phyloP scores from a whole-genome alignment of 169 alveolate species.

The Pseudocohnilembus persalinus region DNA sequence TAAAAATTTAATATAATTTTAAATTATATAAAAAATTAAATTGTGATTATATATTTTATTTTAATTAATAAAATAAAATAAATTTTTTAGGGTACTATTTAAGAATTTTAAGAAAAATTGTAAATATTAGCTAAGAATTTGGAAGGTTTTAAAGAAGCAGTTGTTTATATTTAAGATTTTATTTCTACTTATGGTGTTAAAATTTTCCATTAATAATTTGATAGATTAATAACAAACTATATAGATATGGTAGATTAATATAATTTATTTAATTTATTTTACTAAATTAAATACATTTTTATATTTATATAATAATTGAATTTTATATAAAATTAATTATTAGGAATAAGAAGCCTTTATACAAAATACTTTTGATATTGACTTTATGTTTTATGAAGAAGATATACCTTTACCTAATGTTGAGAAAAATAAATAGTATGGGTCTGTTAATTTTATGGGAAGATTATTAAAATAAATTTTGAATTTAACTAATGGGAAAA shows the following conservation, averaged over 20 bases:
- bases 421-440: slow-evolving; percentile 19
- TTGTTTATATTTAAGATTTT: slow-evolving; percentile 82
- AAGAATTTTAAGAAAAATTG: slow-evolving; percentile 57
- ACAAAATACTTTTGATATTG: slow-evolving; percentile 21
- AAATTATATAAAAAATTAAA: too few relatives aligned
- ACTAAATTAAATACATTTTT: neutral
- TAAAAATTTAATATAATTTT: too few relatives aligned
- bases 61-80: neutral
- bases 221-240: slow-evolving; percentile 69
- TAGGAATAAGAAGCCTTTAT: slow-evolving; percentile 31
- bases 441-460: slow-evolving; percentile 43
- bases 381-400: slow-evolving; percentile 41
- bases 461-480: slow-evolving; percentile 32
- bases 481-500: slow-evolving; percentile 23
- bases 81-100: slow-evolving; percentile 37
- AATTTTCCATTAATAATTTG: slow-evolving; percentile 83
- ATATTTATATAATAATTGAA: too few relatives aligned
- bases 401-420: slow-evolving; percentile 49
- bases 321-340: too few relatives aligned
- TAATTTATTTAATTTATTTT: too few relatives aligned
- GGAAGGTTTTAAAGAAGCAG: slow-evolving; percentile 71
- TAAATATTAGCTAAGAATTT: slow-evolving; percentile 53
- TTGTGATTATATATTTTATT: too few relatives aligned
- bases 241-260: slow-evolving; percentile 45
- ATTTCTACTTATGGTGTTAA: slow-evolving; percentile 76